Evolutionary conservation across 345 rosid genomes (phyloP).

Genomic region (Rhodamnia rubescens): DNA sequence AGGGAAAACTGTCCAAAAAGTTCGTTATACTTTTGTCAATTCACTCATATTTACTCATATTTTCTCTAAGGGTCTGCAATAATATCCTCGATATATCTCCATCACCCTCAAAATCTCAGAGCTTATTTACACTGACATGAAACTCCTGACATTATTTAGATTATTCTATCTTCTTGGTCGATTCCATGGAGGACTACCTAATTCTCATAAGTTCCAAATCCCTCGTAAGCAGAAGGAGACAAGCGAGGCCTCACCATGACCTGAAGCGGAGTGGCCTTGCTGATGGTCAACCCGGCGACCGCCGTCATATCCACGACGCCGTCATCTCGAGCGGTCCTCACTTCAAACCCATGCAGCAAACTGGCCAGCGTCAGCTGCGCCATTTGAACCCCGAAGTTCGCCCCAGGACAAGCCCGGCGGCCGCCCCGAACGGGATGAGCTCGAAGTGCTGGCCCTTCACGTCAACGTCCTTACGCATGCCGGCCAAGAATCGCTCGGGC

Average conservation of each 20-base stretch:
- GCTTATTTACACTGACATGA: neutral
- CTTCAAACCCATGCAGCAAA: neutral
- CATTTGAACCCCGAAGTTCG: conserved; percentile 7
- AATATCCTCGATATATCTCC: neutral
- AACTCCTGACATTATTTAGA: neutral
- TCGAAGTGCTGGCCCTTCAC: conserved; percentile 12
- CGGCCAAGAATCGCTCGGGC: conserved; percentile 15
- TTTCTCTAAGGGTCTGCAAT: neutral
- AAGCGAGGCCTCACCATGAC: conserved; percentile 11
- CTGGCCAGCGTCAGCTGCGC: conserved; percentile 7
- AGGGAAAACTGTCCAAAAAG: too few species aligned
- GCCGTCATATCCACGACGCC: conserved; percentile 10
- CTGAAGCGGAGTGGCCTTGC: conserved; percentile 10
- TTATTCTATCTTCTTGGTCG: neutral
- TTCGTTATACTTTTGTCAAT: too few species aligned
- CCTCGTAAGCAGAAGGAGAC: neutral
- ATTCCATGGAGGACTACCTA: too few species aligned
- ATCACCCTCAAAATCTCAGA: neutral
- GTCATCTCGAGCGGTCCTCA: neutral
- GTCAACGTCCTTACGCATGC: neutral
- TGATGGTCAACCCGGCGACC: neutral
- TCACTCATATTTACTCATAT: too few species aligned
- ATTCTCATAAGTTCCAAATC: neutral
- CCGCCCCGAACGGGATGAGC: conserved; percentile 16
- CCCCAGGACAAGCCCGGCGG: conserved; percentile 12